Conservation (phyloP, 768 basidiomycete genomes). For the Tricholoma sp. region DNA sequence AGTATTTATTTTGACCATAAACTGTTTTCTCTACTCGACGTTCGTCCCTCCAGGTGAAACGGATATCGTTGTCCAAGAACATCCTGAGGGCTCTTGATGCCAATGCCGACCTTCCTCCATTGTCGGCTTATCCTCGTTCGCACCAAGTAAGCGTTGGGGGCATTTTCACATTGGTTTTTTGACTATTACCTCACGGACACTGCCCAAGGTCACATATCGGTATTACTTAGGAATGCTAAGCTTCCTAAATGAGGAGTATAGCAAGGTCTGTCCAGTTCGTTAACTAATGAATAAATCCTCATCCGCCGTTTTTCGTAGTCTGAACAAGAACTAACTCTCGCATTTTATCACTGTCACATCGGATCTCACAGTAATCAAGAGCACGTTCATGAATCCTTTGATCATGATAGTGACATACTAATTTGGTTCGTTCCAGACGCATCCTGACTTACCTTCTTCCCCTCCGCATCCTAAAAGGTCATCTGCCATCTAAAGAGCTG, state of each 20-base stretch:
- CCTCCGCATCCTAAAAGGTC: slow-evolving; percentile 80
- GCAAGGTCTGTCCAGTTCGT: slow-evolving; percentile 46
- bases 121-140: slow-evolving; percentile 70
- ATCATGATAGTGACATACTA: not conserved
- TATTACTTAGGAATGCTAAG: slow-evolving; percentile 95
- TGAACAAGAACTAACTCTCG: slow-evolving; percentile 80
- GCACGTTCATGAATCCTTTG: slow-evolving; percentile 37
- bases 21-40: not conserved
- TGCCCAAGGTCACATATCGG: slow-evolving; percentile 76
- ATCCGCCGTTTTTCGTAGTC: slow-evolving; percentile 41
- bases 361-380: slow-evolving; percentile 73
- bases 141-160: slow-evolving; percentile 60
- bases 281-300: not conserved
- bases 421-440: slow-evolving; percentile 44
- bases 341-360: slow-evolving; percentile 79
- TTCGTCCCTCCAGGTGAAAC: slow-evolving; percentile 58
- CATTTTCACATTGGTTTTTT: not conserved
- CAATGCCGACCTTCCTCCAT: slow-evolving; percentile 77
- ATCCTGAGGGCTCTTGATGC: slow-evolving; percentile 86
- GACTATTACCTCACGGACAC: slow-evolving; percentile 9
- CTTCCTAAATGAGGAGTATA: slow-evolving; percentile 90
- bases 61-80: slow-evolving; percentile 88
- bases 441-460: slow-evolving; percentile 91
- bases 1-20: slow-evolving; percentile 24
- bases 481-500: slow-evolving; percentile 72